Percentiles rank a stretch among this genome's conserved stretches.
Evolutionary conservation across 2,329 filamentous ascomycete species (phyloP).

Genomic region (Hyphodiscus sp.): DNA sequence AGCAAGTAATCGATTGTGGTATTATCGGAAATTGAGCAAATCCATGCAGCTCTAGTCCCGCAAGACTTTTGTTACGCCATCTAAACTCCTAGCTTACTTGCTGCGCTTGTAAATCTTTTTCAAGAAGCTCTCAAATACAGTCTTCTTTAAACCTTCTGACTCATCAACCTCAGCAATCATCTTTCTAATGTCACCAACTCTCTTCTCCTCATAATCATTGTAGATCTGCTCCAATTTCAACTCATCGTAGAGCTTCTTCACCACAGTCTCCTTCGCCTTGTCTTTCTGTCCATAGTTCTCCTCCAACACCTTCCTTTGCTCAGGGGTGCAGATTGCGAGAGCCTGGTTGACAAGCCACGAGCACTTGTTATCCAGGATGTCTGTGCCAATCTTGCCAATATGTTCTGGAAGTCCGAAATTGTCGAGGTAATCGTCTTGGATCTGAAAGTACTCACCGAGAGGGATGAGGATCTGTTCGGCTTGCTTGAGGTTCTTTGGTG

Average conservation of each 20-base stretch:
- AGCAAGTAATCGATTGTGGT: no score
- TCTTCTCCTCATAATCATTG: slow-evolving; percentile 82
- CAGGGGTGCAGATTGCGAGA: slow-evolving; percentile 68
- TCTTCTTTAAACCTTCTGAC: slow-evolving; percentile 81
- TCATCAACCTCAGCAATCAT: slow-evolving; percentile 80
- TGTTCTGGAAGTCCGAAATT: slow-evolving; percentile 89
- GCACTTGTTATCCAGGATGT: slow-evolving; percentile 99
- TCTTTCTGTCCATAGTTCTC: slow-evolving; percentile 94
- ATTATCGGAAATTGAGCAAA: no score
- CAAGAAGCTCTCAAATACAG: slow-evolving; percentile 82
- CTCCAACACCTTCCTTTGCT: slow-evolving; percentile 83
- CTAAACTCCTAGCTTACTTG: slow-evolving; percentile 56
- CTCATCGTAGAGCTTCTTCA: slow-evolving; percentile 87
- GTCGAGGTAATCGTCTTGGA: slow-evolving; percentile 98
- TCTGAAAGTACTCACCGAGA: slow-evolving; percentile 98
- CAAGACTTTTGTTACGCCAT: background rate
- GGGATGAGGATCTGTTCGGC: slow-evolving; percentile 90
- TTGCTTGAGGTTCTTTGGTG: slow-evolving; percentile 80
- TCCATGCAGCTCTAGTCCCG: no score
- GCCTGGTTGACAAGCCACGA: slow-evolving; percentile 98
- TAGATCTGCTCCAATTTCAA: slow-evolving; percentile 79
- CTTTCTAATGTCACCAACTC: slow-evolving; percentile 67
- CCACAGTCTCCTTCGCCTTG: slow-evolving; percentile 68
- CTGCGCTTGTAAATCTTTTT: slow-evolving; percentile 97
- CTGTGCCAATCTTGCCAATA: slow-evolving; percentile 97